phyloP scores from a whole-genome alignment of 192 early-diverging fungal genomes.

The Neocallimastix lanati region DNA sequence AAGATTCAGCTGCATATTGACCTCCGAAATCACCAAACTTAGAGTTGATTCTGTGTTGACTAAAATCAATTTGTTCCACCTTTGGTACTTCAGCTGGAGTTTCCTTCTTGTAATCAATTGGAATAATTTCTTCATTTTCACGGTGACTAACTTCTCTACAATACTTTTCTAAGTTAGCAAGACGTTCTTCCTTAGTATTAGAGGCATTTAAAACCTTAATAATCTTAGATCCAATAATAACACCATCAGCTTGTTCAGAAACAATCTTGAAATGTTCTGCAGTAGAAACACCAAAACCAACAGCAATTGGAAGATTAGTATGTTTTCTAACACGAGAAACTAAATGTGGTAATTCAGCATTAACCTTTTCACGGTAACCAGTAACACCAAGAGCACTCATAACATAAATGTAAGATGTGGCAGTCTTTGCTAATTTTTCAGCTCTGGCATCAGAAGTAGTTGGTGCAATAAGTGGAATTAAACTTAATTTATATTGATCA shows the following conservation, averaged over 20 bases:
- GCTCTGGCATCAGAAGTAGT: conserved; percentile 76
- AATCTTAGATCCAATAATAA: conserved; percentile 87
- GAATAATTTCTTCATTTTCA: not conserved
- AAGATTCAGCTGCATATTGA: conserved; percentile 92
- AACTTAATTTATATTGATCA: conserved; percentile 45
- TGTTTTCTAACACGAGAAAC: conserved; percentile 60
- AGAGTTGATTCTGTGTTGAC: conserved; percentile 32
- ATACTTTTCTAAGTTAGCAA: conserved; percentile 23
- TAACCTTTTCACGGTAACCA: conserved; percentile 53
- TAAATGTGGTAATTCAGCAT: conserved; percentile 45
- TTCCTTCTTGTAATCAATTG: conserved; percentile 8
- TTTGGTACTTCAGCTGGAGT: conserved; percentile 3
- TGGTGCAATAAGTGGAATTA: conserved; percentile 83
- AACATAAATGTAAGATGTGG: conserved; percentile 91
- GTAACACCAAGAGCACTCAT: conserved; percentile 89
- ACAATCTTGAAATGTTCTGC: conserved; percentile 73
- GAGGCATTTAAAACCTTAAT: conserved; percentile 58
- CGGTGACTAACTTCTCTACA: conserved; percentile 31
- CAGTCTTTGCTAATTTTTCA: conserved; percentile 50
- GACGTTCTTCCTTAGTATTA: conserved; percentile 12
- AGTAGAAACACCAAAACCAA: conserved; percentile 90
- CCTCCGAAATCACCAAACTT: conserved; percentile 94
- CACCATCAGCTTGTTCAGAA: conserved; percentile 77
- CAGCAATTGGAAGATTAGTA: conserved; percentile 71
- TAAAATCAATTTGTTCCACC: conserved; percentile 2